These are phyloP conservation scores for Russula sp. DNA, from an alignment of 768 basidiomycete species.

Conservation along the genomic window DNA sequence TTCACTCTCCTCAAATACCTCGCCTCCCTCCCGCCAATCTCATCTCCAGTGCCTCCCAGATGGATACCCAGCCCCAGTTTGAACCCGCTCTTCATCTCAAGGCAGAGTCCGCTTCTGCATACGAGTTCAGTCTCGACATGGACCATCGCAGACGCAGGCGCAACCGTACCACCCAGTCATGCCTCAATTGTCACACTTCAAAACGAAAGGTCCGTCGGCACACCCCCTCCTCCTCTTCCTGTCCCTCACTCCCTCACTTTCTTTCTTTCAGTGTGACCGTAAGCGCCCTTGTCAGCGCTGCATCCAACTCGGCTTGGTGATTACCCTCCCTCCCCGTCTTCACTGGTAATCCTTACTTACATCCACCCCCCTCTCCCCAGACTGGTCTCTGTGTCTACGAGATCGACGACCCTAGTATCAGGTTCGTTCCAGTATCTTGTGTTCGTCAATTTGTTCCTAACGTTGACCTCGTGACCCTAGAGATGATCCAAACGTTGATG, in stretches of 20 bases:
- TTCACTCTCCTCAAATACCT: conserved; percentile 28
- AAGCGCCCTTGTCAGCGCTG: conserved; percentile 89
- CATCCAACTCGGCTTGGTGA: conserved; percentile 83
- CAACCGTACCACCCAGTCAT: conserved; percentile 88
- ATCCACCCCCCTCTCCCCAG: conserved; percentile 39
- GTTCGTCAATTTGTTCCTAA: not conserved
- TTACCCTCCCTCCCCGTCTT: conserved; percentile 28
- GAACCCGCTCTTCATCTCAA: conserved; percentile 41
- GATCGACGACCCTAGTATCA: conserved; percentile 81
- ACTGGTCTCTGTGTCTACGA: conserved; percentile 95
- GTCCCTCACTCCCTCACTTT: conserved; percentile 22
- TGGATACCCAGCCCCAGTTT: conserved; percentile 23
- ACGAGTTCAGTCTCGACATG: conserved; percentile 57
- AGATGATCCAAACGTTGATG: conserved; percentile 85
- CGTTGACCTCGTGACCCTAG: conserved; percentile 39
- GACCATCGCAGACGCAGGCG: conserved; percentile 82
- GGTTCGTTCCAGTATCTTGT: conserved; percentile 46
- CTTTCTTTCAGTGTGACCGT: conserved; percentile 68
- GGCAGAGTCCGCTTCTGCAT: conserved; percentile 37
- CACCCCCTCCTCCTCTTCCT: conserved; percentile 14
- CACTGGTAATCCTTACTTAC: conserved; percentile 7
- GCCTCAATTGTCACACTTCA: conserved; percentile 87
- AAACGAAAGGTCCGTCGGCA: conserved; percentile 72
- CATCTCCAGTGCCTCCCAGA: conserved; percentile 40
- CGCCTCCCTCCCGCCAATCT: conserved; percentile 13